A percentile compares a stretch with the other conserved stretches of the same genome.
Evolutionary conservation across 768 basidiomycete species (phyloP).

Genomic region (Dioszegia aurantiaca): DNA sequence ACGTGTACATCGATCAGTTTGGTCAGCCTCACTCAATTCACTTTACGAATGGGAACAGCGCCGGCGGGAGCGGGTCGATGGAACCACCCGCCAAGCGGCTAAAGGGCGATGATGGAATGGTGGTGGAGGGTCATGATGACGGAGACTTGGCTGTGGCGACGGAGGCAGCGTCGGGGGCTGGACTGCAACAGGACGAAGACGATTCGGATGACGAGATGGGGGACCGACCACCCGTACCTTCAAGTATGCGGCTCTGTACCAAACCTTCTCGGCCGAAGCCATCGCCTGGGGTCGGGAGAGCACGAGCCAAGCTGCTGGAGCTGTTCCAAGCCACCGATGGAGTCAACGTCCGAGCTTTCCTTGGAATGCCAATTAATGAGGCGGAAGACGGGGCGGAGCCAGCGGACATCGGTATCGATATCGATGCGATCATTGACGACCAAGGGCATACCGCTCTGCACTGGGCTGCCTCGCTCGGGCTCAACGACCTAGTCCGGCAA

Average conservation of each 20-base stretch:
- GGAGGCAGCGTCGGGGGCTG: slow-evolving; percentile 1
- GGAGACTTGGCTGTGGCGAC: slow-evolving; percentile 8
- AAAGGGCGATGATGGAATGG: background rate
- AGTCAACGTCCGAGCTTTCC: slow-evolving; percentile 26
- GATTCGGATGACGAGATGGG: slow-evolving; percentile 36
- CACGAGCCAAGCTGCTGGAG: slow-evolving; percentile 44
- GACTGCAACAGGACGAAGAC: slow-evolving; percentile 16
- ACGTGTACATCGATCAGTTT: slow-evolving; percentile 48
- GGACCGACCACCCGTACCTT: slow-evolving; percentile 31
- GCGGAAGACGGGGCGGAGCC: slow-evolving; percentile 35
- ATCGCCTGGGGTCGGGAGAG: slow-evolving; percentile 24
- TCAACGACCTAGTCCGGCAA: slow-evolving; percentile 64
- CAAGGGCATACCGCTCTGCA: slow-evolving; percentile 93
- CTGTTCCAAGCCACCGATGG: slow-evolving; percentile 41
- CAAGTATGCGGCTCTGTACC: slow-evolving; percentile 39
- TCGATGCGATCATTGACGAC: slow-evolving; percentile 86
- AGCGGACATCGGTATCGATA: slow-evolving; percentile 54
- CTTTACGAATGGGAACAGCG: slow-evolving; percentile 17
- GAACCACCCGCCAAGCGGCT: slow-evolving; percentile 13
- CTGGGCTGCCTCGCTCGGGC: slow-evolving; percentile 80
- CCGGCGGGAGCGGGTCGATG: slow-evolving; percentile 11
- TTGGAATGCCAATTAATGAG: slow-evolving; percentile 24
- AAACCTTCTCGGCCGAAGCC: slow-evolving; percentile 42
- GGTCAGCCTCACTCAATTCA: slow-evolving; percentile 36
- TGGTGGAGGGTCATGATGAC: slow-evolving; percentile 15